Evolutionary conservation across 306 rosid species (phyloP).

Genomic region (Parietaria judaica): DNA sequence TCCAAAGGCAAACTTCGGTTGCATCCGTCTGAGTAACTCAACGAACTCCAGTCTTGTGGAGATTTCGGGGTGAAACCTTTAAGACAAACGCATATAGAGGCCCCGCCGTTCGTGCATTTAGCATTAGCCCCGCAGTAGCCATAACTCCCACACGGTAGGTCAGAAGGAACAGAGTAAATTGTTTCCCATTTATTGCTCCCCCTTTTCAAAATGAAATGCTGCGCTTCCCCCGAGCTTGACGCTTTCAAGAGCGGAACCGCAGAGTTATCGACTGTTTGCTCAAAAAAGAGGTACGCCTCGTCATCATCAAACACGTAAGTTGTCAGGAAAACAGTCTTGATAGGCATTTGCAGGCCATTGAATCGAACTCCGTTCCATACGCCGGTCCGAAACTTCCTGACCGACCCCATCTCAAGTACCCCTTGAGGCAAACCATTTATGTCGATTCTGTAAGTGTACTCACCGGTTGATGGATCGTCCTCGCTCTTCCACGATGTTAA

Average conservation of each 20-base stretch:
- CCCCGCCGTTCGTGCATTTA: background rate
- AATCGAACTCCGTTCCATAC: constrained; percentile 19
- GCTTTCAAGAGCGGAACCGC: background rate
- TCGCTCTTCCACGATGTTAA: constrained; percentile 15
- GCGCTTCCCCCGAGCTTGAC: background rate
- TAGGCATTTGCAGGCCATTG: background rate
- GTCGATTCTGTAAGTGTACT: constrained; percentile 3
- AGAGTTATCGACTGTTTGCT: background rate
- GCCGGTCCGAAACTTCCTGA: constrained; percentile 4
- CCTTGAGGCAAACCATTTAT: constrained; percentile 4
- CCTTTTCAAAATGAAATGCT: background rate
- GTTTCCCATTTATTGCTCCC: background rate
- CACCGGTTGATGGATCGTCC: constrained; percentile 14
- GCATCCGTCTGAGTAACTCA: constrained; percentile 38
- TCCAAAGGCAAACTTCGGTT: constrained; percentile 17
- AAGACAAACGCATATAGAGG: constrained; percentile 40
- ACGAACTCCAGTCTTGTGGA: constrained; percentile 6
- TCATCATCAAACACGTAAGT: background rate
- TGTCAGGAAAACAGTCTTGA: background rate
- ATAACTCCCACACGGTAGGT: constrained; percentile 12
- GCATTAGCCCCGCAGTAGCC: constrained; percentile 13
- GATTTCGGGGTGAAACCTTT: constrained; percentile 35
- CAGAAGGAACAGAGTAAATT: constrained; percentile 5
- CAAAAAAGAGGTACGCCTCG: background rate
- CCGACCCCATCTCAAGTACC: background rate